Evolutionary conservation across 257 asterid species (phyloP), one percentile per base, ranked within the genome.

Genomic region (Plantago elongata): DNA sequence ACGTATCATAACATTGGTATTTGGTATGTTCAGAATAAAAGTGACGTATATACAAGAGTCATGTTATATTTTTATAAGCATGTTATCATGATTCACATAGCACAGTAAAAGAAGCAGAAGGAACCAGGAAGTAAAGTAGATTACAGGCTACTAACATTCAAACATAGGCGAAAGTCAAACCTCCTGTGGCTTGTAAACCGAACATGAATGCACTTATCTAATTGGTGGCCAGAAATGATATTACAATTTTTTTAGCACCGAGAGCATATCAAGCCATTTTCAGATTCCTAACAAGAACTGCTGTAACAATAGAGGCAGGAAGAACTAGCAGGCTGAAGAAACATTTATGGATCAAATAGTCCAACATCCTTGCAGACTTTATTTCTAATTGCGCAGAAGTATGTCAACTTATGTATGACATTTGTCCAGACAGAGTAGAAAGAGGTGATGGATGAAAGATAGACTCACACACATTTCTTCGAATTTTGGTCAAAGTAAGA

Each of bases 401-500:
- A 58, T 30, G 64, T 47, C 16, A 38, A 57, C 9, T 5, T 42
- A 15, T 18, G 34, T 57, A 27, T 55, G 29, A 22, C 10, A 2
- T 27, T 17, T 34, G 57, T 15, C 29, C n/a, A 49, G 17, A 40
- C 16, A 59, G 12, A 15, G n/a, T 27, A 46, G 69, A 46, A 44
- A 59, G 29, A 12, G 11, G 18, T 43, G 66, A 50, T 43, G 65
- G 18, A 58, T 50, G 43, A 55, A 56, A 70, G 69, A 71, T 71
- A 74, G 71, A 84, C 98, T 92, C 83, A 92, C 99, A 92, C 87
- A 69, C 94, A 84, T 89, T 83, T 86, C 88, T 76, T 83, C 54
- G 64, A 65, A 65, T 62, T 84, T 47, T 62, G 93, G 72, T 92
- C 97, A 68, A 81, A 73, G 82, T 77, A 83, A 74, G 99, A 92